phyloP scores from a whole-genome alignment of 2,329 filamentous ascomycete genomes.

The Knoxdaviesia proteae region DNA sequence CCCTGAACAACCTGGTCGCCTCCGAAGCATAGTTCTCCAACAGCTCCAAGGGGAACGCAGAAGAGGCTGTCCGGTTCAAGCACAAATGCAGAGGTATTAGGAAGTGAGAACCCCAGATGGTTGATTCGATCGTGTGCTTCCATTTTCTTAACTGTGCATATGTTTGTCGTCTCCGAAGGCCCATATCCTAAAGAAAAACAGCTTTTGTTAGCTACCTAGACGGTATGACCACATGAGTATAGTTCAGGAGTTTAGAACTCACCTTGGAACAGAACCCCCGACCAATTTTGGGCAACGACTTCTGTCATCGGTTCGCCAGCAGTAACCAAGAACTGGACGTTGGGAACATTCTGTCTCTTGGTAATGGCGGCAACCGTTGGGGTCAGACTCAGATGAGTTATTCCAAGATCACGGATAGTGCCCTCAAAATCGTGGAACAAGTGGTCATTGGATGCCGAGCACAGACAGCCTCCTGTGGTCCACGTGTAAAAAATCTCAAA shows the following conservation, averaged over 20 bases:
- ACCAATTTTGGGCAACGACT: slow-evolving; percentile 51
- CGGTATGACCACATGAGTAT: not conserved
- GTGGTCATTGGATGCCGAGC: slow-evolving; percentile 51
- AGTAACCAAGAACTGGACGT: slow-evolving; percentile 56
- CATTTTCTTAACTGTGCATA: slow-evolving; percentile 57
- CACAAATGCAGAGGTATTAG: slow-evolving; percentile 59
- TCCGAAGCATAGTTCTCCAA: slow-evolving; percentile 74
- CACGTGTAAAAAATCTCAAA: slow-evolving; percentile 83
- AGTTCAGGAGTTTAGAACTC: slow-evolving; percentile 1
- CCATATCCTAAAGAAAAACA: slow-evolving; percentile 37
- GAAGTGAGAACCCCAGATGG: slow-evolving; percentile 56
- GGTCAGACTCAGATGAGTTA: slow-evolving; percentile 71
- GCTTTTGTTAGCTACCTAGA: not conserved
- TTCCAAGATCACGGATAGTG: slow-evolving; percentile 37
- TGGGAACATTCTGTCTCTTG: slow-evolving; percentile 43
- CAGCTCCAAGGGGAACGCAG: slow-evolving; percentile 44
- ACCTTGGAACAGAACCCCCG: slow-evolving; percentile 49
- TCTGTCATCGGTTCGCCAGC: slow-evolving; percentile 64
- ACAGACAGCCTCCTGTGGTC: slow-evolving; percentile 59
- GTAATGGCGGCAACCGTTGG: slow-evolving; percentile 68
- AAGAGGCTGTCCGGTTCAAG: slow-evolving; percentile 22
- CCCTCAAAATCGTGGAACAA: slow-evolving; percentile 53
- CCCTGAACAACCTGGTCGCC: slow-evolving; percentile 62
- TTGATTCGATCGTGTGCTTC: slow-evolving; percentile 33
- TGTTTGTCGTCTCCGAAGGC: slow-evolving; percentile 72